Conservation (phyloP, 2,329 filamentous ascomycete species). For the Orbilia ellipsospora region DNA sequence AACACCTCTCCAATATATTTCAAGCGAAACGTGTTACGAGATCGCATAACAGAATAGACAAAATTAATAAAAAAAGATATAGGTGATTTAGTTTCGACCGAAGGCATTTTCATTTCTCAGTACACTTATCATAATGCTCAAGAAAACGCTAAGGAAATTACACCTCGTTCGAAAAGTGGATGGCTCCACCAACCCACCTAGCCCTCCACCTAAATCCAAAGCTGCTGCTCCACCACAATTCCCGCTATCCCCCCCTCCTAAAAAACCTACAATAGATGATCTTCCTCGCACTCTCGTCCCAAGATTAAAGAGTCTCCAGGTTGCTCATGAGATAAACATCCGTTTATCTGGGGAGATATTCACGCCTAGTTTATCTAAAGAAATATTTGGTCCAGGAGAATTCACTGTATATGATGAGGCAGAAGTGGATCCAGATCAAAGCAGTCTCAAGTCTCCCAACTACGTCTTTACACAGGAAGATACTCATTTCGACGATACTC, state of each 20-base stretch:
- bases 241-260: neutral
- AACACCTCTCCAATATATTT: neutral
- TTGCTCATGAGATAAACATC: neutral
- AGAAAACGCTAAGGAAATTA: slow-evolving; percentile 4
- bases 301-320: neutral
- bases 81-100: too few relatives aligned
- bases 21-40: neutral
- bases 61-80: too few relatives aligned
- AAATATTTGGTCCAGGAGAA: neutral
- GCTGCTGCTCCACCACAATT: too few relatives aligned
- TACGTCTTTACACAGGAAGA: neutral
- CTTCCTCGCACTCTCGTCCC: neutral
- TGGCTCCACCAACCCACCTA: too few relatives aligned
- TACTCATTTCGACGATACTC: too few relatives aligned
- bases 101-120: too few relatives aligned
- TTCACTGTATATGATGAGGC: neutral
- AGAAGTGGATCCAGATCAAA: neutral
- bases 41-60: too few relatives aligned
- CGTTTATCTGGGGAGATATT: neutral
- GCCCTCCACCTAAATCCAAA: too few relatives aligned
- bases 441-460: neutral
- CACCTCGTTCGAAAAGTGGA: slow-evolving; percentile 5
- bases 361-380: neutral
- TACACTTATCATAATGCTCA: neutral
- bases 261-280: neutral